Percentiles rank a stretch among this genome's conserved stretches.
These are phyloP conservation scores for Venturia aucupariae DNA, from an alignment of 2,329 filamentous ascomycete genomes.

Conservation along the genomic window DNA sequence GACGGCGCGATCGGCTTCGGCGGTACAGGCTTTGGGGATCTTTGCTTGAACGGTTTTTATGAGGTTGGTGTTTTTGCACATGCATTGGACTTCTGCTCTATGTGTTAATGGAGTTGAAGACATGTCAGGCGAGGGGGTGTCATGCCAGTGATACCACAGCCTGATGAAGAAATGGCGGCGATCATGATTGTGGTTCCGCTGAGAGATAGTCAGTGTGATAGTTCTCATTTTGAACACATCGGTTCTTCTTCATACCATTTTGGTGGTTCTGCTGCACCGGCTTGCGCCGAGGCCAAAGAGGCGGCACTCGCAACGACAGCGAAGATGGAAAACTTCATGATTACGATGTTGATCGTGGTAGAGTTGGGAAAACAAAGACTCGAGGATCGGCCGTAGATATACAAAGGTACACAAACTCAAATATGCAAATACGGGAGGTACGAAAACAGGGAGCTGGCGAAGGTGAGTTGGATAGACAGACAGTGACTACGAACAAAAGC, in stretches of 20 bases:
- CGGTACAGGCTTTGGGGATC: slow-evolving; percentile 1
- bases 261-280: slow-evolving; percentile 4
- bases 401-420: not conserved
- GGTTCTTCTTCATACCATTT: not conserved
- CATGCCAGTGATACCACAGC: slow-evolving; percentile 10
- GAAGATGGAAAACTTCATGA: slow-evolving; percentile 2
- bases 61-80: slow-evolving; percentile 7
- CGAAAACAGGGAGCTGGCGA: not conserved
- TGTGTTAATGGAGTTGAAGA: not conserved
- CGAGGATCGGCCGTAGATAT: not conserved
- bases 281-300: slow-evolving; percentile 4
- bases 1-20: not conserved
- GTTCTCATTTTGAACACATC: not conserved
- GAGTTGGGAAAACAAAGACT: not conserved
- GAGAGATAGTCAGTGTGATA: not conserved
- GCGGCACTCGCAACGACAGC: not conserved
- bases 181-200: slow-evolving; percentile 8
- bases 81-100: not conserved
- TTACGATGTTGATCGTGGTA: not conserved
- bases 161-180: slow-evolving; percentile 2
- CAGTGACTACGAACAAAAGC: not conserved
- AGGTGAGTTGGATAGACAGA: not conserved
- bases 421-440: not conserved
- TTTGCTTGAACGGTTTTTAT: not conserved
- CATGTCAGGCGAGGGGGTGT: not conserved